Evolutionary conservation across 345 rosid genomes (phyloP), one percentile per base, ranked within the genome.

Genomic region (Citropsis articulata): DNA sequence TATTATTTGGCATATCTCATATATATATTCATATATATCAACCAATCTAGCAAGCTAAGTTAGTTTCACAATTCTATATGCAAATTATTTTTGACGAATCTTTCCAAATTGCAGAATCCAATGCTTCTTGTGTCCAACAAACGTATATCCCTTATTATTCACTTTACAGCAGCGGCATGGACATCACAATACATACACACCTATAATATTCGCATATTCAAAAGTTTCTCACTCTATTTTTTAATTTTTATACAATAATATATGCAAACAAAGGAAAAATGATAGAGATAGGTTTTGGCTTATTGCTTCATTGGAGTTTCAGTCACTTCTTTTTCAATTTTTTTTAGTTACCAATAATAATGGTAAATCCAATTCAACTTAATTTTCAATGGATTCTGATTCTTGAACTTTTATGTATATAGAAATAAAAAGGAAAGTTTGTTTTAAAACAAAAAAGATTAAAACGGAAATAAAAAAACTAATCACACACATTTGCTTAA

Each of bases 51-150:
- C 81, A 69, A 79, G 76, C 83, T 72, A 66, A 42, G 36, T 59
- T 73, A 30, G 71, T 59, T 73, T 2, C 77, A 77, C 65, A 57
- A 68, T 66, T 55, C 0, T 27, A 62, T 60, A 35, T 79, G 64
- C 67, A 70, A 76, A 71, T 77, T 75, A 45, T 45, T 14, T 77
- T 71, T n/a, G n/a, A 19, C 31, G 31, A 38, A 50, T 25, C 71
- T 62, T 40, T 68, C 30, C 31, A 55, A n/a, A 42, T 61, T 38
- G 33, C 59, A 82, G 87, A 83, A 85, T 89, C 89, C 89, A 73
- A 87, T 87, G 88, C 87, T 48, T 64, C 68, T 62, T 71, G 48
- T 62, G 21, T 55, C 55, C 30, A 28, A 59, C 63, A 40, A 62
- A 6, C 19, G 45, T 71, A 63, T 63, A 69, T 75, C 27, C 27